Percentiles rank a stretch among this genome's conserved stretches.
phyloP scores from a whole-genome alignment of 2,329 filamentous ascomycete genomes.

The Diaporthe caulivora region DNA sequence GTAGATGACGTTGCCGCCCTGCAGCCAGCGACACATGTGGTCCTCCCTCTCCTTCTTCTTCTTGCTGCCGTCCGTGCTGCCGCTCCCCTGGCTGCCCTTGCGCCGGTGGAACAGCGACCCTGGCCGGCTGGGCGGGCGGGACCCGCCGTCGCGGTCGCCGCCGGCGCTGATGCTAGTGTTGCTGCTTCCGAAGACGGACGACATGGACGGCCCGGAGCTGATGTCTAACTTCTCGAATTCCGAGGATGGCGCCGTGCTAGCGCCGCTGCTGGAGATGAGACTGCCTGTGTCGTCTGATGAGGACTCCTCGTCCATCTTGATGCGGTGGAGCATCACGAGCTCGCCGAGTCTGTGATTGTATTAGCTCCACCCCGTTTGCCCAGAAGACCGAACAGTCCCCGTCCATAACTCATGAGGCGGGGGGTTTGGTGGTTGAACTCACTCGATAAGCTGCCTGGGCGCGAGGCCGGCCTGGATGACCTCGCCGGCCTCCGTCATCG shows the following conservation, averaged over 20 bases:
- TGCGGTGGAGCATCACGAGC: constrained; percentile 71
- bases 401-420: too few species aligned
- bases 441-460: constrained; percentile 85
- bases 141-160: not conserved
- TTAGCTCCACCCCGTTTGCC: not conserved
- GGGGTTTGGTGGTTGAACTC: constrained; percentile 46
- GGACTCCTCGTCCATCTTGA: constrained; percentile 55
- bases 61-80: constrained; percentile 40
- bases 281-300: constrained; percentile 40
- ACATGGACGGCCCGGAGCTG: constrained; percentile 51
- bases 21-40: constrained; percentile 67
- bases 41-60: constrained; percentile 61
- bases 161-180: constrained; percentile 31
- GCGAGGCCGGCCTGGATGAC: constrained; percentile 81
- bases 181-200: constrained; percentile 51
- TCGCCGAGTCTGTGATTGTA: constrained; percentile 74
- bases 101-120: constrained; percentile 47
- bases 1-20: constrained; percentile 74
- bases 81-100: constrained; percentile 47
- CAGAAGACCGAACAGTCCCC: not conserved
- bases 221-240: constrained; percentile 52
- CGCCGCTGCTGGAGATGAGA: constrained; percentile 38
- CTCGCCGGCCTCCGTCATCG: constrained; percentile 87
- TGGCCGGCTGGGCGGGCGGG: constrained; percentile 41
- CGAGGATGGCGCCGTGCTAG: constrained; percentile 48